Conservation (phyloP, 129 eudicot genomes). For the Apium graveolens region DNA sequence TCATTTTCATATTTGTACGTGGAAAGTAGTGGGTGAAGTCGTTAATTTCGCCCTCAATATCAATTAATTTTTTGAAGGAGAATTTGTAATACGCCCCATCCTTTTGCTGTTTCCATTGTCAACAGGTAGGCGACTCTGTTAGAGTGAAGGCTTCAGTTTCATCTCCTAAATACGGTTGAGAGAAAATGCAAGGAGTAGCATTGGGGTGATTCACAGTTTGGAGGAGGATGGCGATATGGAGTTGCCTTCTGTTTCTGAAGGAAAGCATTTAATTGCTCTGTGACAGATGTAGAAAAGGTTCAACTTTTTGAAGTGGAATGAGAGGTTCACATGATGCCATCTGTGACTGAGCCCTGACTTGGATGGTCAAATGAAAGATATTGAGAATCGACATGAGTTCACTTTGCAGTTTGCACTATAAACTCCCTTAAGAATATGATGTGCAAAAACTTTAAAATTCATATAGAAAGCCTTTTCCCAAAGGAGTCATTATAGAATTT, state of each 20-base stretch:
- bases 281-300: constrained; percentile 88
- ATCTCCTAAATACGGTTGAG: constrained; percentile 98
- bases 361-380: constrained; percentile 92
- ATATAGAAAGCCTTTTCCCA: too few species aligned
- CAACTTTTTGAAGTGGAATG: constrained; percentile 91
- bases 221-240: constrained; percentile 99
- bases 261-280: constrained; percentile 85
- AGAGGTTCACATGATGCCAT: constrained; percentile 67
- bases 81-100: background rate
- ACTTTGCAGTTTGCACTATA: too few species aligned
- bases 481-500: too few species aligned
- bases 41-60: background rate
- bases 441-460: background rate
- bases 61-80: background rate
- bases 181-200: constrained; percentile 71
- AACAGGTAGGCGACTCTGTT: constrained; percentile 96
- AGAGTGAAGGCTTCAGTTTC: constrained; percentile 85
- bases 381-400: constrained; percentile 56
- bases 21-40: too few species aligned
- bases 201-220: constrained; percentile 86
- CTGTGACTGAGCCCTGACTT: constrained; percentile 81
- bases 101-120: constrained; percentile 5
- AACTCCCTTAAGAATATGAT: too few species aligned
- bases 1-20: too few species aligned
- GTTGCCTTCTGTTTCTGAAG: constrained; percentile 89